phyloP scores from a whole-genome alignment of 306 rosid species.

The Styphnolobium japonicum region DNA sequence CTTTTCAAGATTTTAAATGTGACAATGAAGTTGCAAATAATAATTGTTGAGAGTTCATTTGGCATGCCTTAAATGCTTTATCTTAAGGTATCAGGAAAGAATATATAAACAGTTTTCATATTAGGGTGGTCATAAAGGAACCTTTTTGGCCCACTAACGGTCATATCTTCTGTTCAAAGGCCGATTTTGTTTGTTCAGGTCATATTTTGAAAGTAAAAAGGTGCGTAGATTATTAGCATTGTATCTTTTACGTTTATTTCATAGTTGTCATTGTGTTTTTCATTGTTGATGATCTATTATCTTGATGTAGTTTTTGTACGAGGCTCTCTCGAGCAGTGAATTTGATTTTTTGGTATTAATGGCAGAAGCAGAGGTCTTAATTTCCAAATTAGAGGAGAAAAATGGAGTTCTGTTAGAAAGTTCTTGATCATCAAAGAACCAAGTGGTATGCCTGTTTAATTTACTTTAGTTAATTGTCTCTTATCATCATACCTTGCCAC shows the following conservation, averaged over 20 bases:
- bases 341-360: constrained; percentile 35
- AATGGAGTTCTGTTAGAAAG: constrained; percentile 49
- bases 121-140: not conserved
- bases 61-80: constrained; percentile 17
- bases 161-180: not conserved
- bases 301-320: not conserved
- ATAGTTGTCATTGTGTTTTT: not conserved
- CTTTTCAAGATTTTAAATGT: not conserved
- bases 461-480: constrained; percentile 6
- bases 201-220: not conserved
- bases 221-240: not conserved
- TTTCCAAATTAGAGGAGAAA: constrained; percentile 67
- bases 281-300: constrained; percentile 6
- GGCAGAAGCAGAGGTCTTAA: constrained; percentile 57
- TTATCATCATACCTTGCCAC: constrained; percentile 3
- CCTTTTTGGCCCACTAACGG: not conserved
- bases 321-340: constrained; percentile 10
- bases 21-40: constrained; percentile 7
- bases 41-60: constrained; percentile 6
- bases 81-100: constrained; percentile 18
- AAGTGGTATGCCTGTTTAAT: constrained; percentile 54
- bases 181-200: not conserved
- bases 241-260: not conserved
- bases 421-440: constrained; percentile 60
- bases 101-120: not conserved